Conservation (phyloP, 2,329 filamentous ascomycete genomes). For the Phyllosticta ampelicida region DNA sequence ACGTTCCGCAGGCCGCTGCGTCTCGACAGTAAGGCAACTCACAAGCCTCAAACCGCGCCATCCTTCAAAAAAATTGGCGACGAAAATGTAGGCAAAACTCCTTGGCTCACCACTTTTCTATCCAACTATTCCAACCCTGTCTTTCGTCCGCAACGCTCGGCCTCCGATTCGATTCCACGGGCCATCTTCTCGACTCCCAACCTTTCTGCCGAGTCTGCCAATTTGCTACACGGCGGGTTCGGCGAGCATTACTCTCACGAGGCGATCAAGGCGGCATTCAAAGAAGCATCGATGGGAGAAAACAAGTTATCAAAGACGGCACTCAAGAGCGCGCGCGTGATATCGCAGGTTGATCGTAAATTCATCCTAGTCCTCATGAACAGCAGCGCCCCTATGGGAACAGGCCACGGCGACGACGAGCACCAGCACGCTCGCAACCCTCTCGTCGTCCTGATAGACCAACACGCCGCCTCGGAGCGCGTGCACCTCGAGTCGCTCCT, state of each 20-base stretch:
- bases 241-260: constrained; percentile 7
- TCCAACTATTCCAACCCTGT: constrained; percentile 64
- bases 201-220: constrained; percentile 21
- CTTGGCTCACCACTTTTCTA: constrained; percentile 53
- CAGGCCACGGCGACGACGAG: background rate
- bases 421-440: constrained; percentile 11
- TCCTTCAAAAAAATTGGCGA: background rate
- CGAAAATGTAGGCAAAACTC: background rate
- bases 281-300: constrained; percentile 16
- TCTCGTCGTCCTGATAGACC: constrained; percentile 68
- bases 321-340: constrained; percentile 51
- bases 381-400: constrained; percentile 11
- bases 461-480: constrained; percentile 90
- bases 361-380: constrained; percentile 64
- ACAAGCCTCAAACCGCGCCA: constrained; percentile 6
- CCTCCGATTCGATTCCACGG: constrained; percentile 46
- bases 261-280: constrained; percentile 16
- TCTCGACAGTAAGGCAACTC: constrained; percentile 13
- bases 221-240: background rate
- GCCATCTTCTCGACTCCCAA: constrained; percentile 60
- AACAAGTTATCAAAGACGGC: constrained; percentile 49
- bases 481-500: constrained; percentile 68
- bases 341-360: constrained; percentile 81
- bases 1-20: constrained; percentile 22
- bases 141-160: constrained; percentile 45